These are phyloP conservation scores for Mycosphaerella sp. DNA, from an alignment of 2,329 filamentous ascomycete genomes.

Conservation along the genomic window DNA sequence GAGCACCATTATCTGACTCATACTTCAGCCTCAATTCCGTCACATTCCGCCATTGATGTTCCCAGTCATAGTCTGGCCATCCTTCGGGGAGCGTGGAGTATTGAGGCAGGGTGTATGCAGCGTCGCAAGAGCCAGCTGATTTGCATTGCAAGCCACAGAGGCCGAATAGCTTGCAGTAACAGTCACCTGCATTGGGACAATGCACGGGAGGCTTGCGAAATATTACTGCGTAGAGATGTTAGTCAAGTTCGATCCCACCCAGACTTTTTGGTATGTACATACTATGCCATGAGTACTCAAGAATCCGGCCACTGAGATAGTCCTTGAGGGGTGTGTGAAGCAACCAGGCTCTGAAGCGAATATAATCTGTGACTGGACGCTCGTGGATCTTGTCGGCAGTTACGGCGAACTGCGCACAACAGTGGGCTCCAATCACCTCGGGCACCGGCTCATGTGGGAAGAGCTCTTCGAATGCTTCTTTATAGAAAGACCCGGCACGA, in stretches of 20 bases:
- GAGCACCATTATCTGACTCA: neutral
- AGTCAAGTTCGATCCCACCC: neutral
- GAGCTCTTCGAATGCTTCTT: conserved; percentile 44
- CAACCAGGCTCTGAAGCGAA: conserved; percentile 45
- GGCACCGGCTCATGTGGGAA: conserved; percentile 41
- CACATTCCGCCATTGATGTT: conserved; percentile 8
- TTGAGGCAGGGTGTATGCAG: conserved; percentile 3
- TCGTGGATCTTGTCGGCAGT: conserved; percentile 43
- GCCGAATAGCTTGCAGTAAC: conserved; percentile 11
- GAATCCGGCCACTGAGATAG: conserved; percentile 47
- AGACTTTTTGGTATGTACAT: conserved; percentile 23
- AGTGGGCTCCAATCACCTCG: conserved; percentile 44
- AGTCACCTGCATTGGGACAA: conserved; percentile 6
- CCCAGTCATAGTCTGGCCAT: conserved; percentile 13
- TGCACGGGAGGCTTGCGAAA: conserved; percentile 7
- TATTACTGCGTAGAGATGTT: conserved; percentile 3
- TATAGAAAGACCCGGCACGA: conserved; percentile 45
- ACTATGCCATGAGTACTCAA: conserved; percentile 56
- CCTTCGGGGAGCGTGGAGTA: conserved; percentile 7
- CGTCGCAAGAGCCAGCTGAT: neutral
- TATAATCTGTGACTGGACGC: conserved; percentile 45
- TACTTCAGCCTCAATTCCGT: conserved; percentile 5
- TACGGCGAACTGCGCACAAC: conserved; percentile 52
- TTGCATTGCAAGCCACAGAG: conserved; percentile 9
- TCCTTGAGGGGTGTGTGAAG: conserved; percentile 43